Evolutionary conservation across 2,329 filamentous ascomycete species (phyloP).

Genomic region (Aspergillus tanneri): DNA sequence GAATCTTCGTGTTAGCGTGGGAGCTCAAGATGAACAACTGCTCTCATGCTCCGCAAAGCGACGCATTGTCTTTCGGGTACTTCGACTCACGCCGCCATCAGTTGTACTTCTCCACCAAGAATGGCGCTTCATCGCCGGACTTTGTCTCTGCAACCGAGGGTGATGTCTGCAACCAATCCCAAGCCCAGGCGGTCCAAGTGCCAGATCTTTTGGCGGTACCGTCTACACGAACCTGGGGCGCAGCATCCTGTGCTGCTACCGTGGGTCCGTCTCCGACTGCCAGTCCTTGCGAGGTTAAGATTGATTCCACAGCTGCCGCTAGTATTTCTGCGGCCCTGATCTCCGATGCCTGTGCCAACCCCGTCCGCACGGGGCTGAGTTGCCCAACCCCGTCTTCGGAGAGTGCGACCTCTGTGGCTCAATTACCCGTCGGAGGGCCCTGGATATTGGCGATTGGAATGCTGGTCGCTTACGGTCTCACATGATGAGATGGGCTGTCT

Average conservation of each 20-base stretch:
- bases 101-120: slow-evolving; percentile 6
- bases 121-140: slow-evolving; percentile 3
- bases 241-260: background rate
- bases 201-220: background rate
- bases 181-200: background rate
- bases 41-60: background rate
- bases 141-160: slow-evolving; percentile 2
- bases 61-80: background rate
- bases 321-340: slow-evolving; percentile 5
- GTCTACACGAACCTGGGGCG: background rate
- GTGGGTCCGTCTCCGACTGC: slow-evolving; percentile 7
- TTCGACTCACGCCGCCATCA: background rate
- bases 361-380: slow-evolving; percentile 1
- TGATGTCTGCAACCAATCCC: background rate
- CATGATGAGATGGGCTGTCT: background rate
- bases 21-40: background rate
- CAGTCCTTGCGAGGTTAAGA: slow-evolving; percentile 9
- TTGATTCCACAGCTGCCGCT: slow-evolving; percentile 2
- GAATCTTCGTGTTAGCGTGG: background rate
- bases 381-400: slow-evolving; percentile 7
- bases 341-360: background rate
- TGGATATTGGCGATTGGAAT: background rate
- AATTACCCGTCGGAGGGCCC: background rate
- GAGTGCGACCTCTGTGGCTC: background rate
- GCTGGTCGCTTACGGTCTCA: slow-evolving; percentile 1